Percentiles rank a stretch among this genome's conserved stretches.
Conservation (phyloP, 176 grass and related monocot species). For the Phoenix roebelenii region DNA sequence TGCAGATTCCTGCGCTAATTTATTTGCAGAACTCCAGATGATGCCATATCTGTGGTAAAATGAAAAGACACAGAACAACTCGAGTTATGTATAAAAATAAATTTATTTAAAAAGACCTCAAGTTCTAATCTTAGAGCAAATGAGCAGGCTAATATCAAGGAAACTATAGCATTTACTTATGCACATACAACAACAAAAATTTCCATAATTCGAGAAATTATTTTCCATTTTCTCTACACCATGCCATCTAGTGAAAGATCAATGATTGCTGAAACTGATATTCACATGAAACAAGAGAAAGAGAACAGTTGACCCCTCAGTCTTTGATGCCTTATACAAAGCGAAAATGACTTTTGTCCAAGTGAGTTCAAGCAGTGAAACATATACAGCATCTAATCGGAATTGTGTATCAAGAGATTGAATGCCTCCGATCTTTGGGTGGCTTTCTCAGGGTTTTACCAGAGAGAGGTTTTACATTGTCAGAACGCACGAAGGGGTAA, state of each 20-base stretch:
- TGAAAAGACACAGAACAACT: too few relatives aligned
- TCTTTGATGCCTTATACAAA: too few relatives aligned
- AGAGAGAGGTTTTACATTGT: constrained; percentile 18
- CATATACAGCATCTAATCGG: neutral
- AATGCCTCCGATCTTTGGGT: constrained; percentile 77
- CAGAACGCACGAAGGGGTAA: constrained; percentile 46
- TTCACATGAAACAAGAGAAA: constrained; percentile 27
- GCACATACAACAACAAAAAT: neutral
- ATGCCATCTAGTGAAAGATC: too few relatives aligned
- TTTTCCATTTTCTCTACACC: too few relatives aligned
- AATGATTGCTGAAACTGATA: neutral
- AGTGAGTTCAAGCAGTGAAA: neutral
- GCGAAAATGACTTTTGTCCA: too few relatives aligned
- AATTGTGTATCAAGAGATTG: constrained; percentile 51
- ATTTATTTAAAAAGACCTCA: too few relatives aligned
- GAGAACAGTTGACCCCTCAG: constrained; percentile 1
- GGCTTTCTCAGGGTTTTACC: constrained; percentile 29
- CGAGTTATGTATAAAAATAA: too few relatives aligned
- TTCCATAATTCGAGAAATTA: too few relatives aligned
- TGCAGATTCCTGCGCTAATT: too few relatives aligned
- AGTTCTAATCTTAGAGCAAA: neutral
- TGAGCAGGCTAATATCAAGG: neutral
- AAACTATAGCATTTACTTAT: neutral
- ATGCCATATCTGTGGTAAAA: too few relatives aligned
- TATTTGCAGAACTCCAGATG: too few relatives aligned